Evolutionary conservation across 805 yeast genomes (phyloP).

Genomic region (Huiozyma sinensis): DNA sequence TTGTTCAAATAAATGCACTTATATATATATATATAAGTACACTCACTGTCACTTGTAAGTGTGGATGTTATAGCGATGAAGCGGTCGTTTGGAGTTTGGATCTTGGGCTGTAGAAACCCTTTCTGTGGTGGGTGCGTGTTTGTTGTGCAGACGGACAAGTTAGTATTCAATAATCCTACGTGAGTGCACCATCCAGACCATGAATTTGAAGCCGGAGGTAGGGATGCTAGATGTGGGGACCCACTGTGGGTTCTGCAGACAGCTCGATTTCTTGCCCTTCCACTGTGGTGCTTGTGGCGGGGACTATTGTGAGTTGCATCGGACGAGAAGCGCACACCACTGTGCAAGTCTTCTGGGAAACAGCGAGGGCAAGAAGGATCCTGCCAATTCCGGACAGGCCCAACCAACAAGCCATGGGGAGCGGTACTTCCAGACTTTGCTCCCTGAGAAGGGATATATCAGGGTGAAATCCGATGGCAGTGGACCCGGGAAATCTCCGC

Average conservation of each 20-base stretch:
- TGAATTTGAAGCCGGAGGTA: slow-evolving; percentile 8
- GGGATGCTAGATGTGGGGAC: slow-evolving; percentile 30
- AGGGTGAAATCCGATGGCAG: slow-evolving; percentile 7
- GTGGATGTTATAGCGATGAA: too few relatives aligned
- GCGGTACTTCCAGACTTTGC: slow-evolving; percentile 17
- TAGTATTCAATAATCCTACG: too few relatives aligned
- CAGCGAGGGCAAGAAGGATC: background rate
- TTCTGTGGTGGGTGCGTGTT: too few relatives aligned
- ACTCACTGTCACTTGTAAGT: too few relatives aligned
- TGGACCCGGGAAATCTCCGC: too few relatives aligned
- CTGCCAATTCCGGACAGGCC: too few relatives aligned
- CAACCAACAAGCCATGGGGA: slow-evolving; percentile 7
- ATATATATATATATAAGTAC: too few relatives aligned
- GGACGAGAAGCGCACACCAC: slow-evolving; percentile 20
- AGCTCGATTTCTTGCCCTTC: slow-evolving; percentile 27
- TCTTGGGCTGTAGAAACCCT: too few relatives aligned
- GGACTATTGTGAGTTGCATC: slow-evolving; percentile 23
- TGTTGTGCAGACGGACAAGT: too few relatives aligned
- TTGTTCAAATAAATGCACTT: too few relatives aligned
- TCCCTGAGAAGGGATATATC: slow-evolving; percentile 23
- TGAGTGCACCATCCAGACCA: background rate
- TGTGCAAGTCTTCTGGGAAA: slow-evolving; percentile 13
- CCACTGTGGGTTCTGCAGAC: slow-evolving; percentile 25
- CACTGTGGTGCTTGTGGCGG: slow-evolving; percentile 22
- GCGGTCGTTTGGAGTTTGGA: too few relatives aligned